Evolutionary conservation across 1,284 basidiomycete species (phyloP).

Genomic region (Cystobasidiaceae sp.): DNA sequence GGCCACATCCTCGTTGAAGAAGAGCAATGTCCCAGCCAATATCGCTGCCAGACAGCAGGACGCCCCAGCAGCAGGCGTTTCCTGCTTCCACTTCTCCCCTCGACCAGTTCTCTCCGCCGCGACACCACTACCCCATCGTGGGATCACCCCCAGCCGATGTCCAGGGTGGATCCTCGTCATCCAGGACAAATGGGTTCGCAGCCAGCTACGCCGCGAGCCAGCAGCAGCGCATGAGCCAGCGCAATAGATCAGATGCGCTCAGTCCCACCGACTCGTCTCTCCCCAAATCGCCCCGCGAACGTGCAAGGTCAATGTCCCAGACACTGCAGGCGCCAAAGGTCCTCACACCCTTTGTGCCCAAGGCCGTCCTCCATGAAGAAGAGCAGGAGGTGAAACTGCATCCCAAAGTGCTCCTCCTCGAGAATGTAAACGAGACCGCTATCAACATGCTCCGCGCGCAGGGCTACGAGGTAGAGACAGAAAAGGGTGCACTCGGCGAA

Average conservation of each 20-base stretch:
- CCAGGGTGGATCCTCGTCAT: background rate
- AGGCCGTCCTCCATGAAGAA: background rate
- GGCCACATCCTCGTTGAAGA: background rate
- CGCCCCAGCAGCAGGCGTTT: background rate
- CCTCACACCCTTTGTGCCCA: constrained; percentile 27
- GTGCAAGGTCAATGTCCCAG: constrained; percentile 22
- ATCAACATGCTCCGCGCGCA: constrained; percentile 73
- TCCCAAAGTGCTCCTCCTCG: constrained; percentile 23
- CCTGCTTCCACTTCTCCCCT: background rate
- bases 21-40: constrained; percentile 30
- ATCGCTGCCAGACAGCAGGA: constrained; percentile 17
- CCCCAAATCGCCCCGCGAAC: constrained; percentile 7
- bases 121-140: constrained; percentile 29
- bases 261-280: background rate
- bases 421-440: constrained; percentile 66
- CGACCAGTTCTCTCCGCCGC: constrained; percentile 25
- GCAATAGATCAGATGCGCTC: background rate
- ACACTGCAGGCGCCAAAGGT: constrained; percentile 14
- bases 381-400: constrained; percentile 6
- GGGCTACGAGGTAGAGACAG: constrained; percentile 91
- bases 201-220: background rate
- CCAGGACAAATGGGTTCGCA: constrained; percentile 6
- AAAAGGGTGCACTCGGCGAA: constrained; percentile 79
- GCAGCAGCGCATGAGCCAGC: background rate
- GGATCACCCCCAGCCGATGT: no score